phyloP scores from a whole-genome alignment of 2,329 filamentous ascomycete genomes.

The Onygena corvina region DNA sequence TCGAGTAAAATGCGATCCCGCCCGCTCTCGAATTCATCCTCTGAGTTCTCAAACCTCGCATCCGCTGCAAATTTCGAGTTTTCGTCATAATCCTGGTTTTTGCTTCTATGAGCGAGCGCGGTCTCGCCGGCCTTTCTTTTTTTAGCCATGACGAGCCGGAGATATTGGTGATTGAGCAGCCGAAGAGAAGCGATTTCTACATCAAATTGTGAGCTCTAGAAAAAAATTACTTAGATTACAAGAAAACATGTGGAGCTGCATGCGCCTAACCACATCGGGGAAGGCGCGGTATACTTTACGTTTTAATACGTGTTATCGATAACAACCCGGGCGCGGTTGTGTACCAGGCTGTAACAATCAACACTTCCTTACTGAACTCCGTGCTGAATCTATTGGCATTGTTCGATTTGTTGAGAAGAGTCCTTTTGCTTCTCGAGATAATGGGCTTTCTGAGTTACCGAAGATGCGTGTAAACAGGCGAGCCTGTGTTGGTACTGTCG shows the following conservation, averaged over 20 bases:
- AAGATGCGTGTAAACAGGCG: not conserved
- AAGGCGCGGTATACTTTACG: not conserved
- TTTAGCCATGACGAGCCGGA: slow-evolving; percentile 37
- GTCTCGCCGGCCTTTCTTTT: slow-evolving; percentile 55
- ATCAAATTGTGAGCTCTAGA: not conserved
- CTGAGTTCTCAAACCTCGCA: slow-evolving; percentile 81
- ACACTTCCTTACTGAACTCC: not conserved
- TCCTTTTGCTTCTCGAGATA: not conserved
- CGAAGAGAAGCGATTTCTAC: not conserved
- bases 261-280: not conserved
- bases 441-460: not conserved
- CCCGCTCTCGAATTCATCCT: slow-evolving; percentile 84
- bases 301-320: slow-evolving; percentile 1
- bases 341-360: too few species aligned
- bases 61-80: slow-evolving; percentile 29
- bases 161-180: not conserved
- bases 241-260: not conserved
- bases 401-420: not conserved
- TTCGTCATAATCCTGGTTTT: slow-evolving; percentile 22
- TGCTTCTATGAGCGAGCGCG: slow-evolving; percentile 37
- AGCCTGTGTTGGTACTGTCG: not conserved
- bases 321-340: not conserved
- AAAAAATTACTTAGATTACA: slow-evolving; percentile 2
- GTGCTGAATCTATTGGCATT: not conserved
- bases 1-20: slow-evolving; percentile 78